Base-by-base conservation (phyloP, 2,329 filamentous ascomycete species). In the Ophidiomyces ophidiicola region DNA sequence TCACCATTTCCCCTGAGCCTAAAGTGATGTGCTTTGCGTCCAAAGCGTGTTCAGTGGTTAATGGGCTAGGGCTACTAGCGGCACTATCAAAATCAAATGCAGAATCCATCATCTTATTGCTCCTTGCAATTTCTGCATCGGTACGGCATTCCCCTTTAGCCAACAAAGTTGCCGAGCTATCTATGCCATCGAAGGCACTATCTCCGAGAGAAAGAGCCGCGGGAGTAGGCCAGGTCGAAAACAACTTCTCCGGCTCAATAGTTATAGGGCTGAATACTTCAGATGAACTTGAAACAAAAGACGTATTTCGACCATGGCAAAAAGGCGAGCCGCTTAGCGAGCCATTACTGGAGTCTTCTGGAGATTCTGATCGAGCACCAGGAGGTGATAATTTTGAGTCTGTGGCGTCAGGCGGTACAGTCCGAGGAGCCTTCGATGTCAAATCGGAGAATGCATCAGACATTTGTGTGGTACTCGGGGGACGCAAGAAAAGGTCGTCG, bases 71-170 rank as follows among this genome's bases (percentile, higher is more conserved):
- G 24, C 62, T 67, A 48, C 63, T 66, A 5, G 62, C 63, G 21
- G 64, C 64, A 43, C 63, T 66, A 30, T 67, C 63, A 44, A 67
- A 67, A 45, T 67, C 64, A 42, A 67, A 67, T 8, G 62, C 63
- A 19, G 63, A 63, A 46, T 64, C 63, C 64, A 68, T 66, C 11
- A 61, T 62, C 44, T 58, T 61, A 44, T 67, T 67, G 42, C 62
- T 67, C 5, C 54, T 58, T 44, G 67, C 64, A 30, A 65, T 48
- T 36, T 67, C 64, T 18, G 56, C 45, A 12, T 57, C 58, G 42
- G 52, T 46, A 4, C 46, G 43, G 35, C 56, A 56, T 4, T 48
- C 49, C 17, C 46, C 48, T 39, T 62, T 57, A 38, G 64, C 48
- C 7, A 55, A 50, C 8, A 50, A 48, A 36, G 59, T 52, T 6